Conservation (phyloP, 116 monocot genomes). For the Trichopus zeylanicus region DNA sequence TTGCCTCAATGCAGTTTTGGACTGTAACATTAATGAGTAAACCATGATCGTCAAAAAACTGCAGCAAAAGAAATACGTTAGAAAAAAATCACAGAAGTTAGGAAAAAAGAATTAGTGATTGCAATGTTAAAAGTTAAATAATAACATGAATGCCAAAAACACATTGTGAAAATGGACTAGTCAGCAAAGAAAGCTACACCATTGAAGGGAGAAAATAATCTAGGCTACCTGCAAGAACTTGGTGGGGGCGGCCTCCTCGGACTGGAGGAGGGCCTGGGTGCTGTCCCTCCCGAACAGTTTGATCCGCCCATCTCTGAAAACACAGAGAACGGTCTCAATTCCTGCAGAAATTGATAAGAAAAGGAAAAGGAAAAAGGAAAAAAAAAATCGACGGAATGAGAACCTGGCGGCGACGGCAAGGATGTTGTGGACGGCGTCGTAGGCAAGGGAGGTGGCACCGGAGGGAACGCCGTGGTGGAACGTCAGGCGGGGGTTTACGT, state of each 20-base stretch:
- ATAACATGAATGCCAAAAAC: too few species aligned
- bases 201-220: not conserved
- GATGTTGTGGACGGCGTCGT: slow-evolving; percentile 59
- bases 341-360: not conserved
- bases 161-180: too few species aligned
- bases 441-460: slow-evolving; percentile 42
- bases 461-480: slow-evolving; percentile 82
- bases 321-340: too few species aligned
- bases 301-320: slow-evolving; percentile 61
- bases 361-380: not conserved
- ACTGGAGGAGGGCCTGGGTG: slow-evolving; percentile 73
- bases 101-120: not conserved
- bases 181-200: too few species aligned
- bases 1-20: slow-evolving; percentile 75
- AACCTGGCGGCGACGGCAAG: slow-evolving; percentile 71
- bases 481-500: slow-evolving; percentile 43
- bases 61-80: slow-evolving; percentile 16
- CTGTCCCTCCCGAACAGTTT: slow-evolving; percentile 71
- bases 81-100: not conserved
- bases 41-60: slow-evolving; percentile 77
- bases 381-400: not conserved
- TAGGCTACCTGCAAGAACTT: slow-evolving; percentile 66
- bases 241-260: slow-evolving; percentile 36
- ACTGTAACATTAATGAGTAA: slow-evolving; percentile 60
- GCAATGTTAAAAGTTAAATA: too few species aligned